phyloP scores from a whole-genome alignment of 306 rosid genomes.

The Echinosophora koreensis region DNA sequence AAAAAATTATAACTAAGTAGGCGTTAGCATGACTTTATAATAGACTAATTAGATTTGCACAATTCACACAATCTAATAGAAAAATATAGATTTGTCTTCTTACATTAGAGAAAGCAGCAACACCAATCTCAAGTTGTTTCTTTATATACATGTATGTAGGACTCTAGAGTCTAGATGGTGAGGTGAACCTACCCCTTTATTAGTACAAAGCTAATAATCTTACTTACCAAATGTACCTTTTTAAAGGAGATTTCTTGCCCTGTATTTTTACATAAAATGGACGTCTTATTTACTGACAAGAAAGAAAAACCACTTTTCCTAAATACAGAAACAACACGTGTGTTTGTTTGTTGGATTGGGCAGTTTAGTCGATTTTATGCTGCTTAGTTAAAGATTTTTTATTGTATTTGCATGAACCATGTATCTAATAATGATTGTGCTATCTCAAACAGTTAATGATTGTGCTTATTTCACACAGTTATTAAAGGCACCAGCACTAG shows the following conservation, averaged over 20 bases:
- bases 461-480: background rate
- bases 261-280: background rate
- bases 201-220: no score
- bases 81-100: background rate
- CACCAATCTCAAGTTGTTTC: background rate
- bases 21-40: background rate
- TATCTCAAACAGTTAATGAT: background rate
- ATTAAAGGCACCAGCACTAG: background rate
- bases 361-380: conserved; percentile 14
- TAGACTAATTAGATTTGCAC: background rate
- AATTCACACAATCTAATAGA: background rate
- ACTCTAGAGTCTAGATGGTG: background rate
- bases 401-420: background rate
- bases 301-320: background rate
- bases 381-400: background rate
- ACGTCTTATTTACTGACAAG: background rate
- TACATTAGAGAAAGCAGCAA: conserved; percentile 10
- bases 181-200: background rate
- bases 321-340: background rate
- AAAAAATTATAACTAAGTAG: background rate
- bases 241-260: background rate
- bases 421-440: background rate
- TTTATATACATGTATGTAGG: background rate
- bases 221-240: background rate
- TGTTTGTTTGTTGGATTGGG: conserved; percentile 2